Percentiles rank a stretch among this genome's conserved stretches.
Conservation (phyloP, 2,329 filamentous ascomycete genomes). For the Botrytis tulipae region DNA sequence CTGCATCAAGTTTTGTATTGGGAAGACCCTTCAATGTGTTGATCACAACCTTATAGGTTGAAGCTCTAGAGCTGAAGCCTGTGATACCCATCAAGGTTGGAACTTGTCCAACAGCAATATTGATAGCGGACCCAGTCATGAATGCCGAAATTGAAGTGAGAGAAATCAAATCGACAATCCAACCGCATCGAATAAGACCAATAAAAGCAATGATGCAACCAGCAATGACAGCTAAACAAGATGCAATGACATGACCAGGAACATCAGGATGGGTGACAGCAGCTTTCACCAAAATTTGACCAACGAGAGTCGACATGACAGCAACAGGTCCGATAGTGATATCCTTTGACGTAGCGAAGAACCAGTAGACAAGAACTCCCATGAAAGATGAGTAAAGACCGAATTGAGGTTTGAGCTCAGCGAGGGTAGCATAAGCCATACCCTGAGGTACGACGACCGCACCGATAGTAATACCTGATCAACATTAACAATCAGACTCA, state of each 20-base stretch:
- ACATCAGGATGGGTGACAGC: conserved; percentile 55
- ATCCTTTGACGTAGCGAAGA: conserved; percentile 97
- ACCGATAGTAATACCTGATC: conserved; percentile 64
- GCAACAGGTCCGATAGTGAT: conserved; percentile 98
- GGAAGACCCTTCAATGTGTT: conserved; percentile 74
- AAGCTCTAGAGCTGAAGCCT: conserved; percentile 60
- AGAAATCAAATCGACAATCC: conserved; percentile 91
- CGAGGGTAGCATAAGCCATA: conserved; percentile 90
- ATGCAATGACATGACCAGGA: conserved; percentile 67
- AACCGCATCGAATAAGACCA: conserved; percentile 77
- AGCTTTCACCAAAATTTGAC: conserved; percentile 72
- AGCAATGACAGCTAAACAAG: conserved; percentile 72
- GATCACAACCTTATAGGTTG: conserved; percentile 81
- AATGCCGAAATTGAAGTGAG: conserved; percentile 88
- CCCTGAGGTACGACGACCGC: conserved; percentile 88
- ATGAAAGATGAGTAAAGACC: conserved; percentile 96
- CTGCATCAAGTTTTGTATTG: conserved; percentile 70
- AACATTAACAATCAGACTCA: background rate
- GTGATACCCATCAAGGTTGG: conserved; percentile 81
- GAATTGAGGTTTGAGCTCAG: conserved; percentile 75
- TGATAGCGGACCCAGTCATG: conserved; percentile 95
- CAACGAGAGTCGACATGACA: conserved; percentile 89
- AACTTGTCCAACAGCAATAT: conserved; percentile 81
- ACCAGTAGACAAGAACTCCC: conserved; percentile 93
- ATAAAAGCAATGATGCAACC: conserved; percentile 76